These are phyloP conservation scores for Trichophyton simii DNA, from an alignment of 2,329 filamentous ascomycete species.

Conservation along the genomic window DNA sequence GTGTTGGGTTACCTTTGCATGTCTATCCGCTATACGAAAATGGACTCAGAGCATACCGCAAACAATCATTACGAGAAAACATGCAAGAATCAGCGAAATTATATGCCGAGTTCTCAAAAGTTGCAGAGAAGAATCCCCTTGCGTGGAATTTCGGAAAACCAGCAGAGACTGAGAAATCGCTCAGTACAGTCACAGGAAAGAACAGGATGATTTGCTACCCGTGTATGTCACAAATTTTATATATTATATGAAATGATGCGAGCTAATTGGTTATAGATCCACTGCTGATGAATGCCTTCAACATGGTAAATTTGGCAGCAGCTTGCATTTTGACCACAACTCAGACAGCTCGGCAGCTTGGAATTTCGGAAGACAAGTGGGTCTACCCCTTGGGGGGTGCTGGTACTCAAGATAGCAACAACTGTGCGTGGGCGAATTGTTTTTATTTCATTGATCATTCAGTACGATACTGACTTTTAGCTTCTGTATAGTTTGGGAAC, in stretches of 20 bases:
- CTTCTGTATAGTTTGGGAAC: slow-evolving; percentile 44
- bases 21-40: slow-evolving; percentile 58
- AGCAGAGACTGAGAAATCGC: slow-evolving; percentile 37
- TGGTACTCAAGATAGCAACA: slow-evolving; percentile 44
- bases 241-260: not conserved
- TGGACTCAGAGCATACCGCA: slow-evolving; percentile 44
- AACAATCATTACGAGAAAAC: slow-evolving; percentile 45
- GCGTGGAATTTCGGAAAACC: slow-evolving; percentile 46
- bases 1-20: slow-evolving; percentile 52
- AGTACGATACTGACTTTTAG: slow-evolving; percentile 3
- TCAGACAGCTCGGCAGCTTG: slow-evolving; percentile 42
- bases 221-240: slow-evolving; percentile 34
- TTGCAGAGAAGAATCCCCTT: slow-evolving; percentile 41
- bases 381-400: slow-evolving; percentile 54
- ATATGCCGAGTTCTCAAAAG: slow-evolving; percentile 48
- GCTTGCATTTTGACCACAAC: slow-evolving; percentile 49
- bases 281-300: slow-evolving; percentile 59
- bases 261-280: slow-evolving; percentile 40
- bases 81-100: slow-evolving; percentile 46
- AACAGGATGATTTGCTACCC: slow-evolving; percentile 59
- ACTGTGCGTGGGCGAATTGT: slow-evolving; percentile 33
- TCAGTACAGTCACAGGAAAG: slow-evolving; percentile 41
- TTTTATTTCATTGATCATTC: not conserved
- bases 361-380: slow-evolving; percentile 45
- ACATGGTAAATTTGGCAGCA: slow-evolving; percentile 52